A percentile compares a stretch with the other conserved stretches of the same genome.
phyloP scores from a whole-genome alignment of 2,329 filamentous ascomycete species.

The Oidium heveae region DNA sequence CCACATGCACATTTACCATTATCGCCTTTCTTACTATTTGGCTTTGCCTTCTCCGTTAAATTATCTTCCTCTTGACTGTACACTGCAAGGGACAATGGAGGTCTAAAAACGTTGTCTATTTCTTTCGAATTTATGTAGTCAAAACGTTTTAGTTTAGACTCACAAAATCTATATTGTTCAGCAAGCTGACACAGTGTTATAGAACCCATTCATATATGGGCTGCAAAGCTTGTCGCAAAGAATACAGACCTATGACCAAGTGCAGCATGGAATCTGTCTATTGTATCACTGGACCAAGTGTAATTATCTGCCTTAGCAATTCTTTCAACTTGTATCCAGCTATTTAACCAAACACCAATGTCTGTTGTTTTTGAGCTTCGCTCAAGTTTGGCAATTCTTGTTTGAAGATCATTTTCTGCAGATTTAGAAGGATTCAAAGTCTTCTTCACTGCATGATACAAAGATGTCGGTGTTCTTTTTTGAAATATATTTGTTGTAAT shows the following conservation, averaged over 20 bases:
- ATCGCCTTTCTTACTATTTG: not conserved
- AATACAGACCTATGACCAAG: not conserved
- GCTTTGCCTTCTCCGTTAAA: not conserved
- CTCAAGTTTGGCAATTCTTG: not conserved
- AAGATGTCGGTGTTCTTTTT: not conserved
- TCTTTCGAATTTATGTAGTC: not conserved
- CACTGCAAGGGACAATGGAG: not conserved
- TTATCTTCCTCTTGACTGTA: no score
- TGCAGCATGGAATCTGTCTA: not conserved
- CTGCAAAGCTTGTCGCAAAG: conserved; percentile 1
- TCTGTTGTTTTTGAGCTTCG: not conserved
- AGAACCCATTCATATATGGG: not conserved
- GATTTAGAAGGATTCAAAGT: not conserved
- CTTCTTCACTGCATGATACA: not conserved
- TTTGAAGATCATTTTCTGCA: not conserved
- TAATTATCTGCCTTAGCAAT: not conserved
- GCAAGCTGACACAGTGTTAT: not conserved
- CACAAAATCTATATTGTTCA: not conserved
- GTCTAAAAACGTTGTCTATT: not conserved
- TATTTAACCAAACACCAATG: not conserved
- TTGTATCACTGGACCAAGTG: not conserved
- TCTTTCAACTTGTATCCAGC: not conserved
- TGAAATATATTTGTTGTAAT: no score
- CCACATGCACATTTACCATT: not conserved
- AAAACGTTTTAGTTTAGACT: not conserved